Evolutionary conservation across 2,329 filamentous ascomycete genomes (phyloP).

Genomic region (Dactylellina parvicollis): DNA sequence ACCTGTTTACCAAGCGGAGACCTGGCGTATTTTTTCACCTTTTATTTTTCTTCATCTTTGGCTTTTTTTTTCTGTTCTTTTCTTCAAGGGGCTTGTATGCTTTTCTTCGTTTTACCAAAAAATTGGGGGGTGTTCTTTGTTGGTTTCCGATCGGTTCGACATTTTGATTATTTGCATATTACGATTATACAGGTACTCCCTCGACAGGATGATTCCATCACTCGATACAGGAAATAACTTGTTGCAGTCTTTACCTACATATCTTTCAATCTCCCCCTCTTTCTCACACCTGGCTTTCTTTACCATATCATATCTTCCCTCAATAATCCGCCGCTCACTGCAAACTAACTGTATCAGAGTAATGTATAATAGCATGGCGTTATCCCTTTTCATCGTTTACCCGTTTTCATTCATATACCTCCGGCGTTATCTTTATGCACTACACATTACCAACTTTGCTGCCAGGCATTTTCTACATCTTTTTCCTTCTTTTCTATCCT

Average conservation of each 20-base stretch:
- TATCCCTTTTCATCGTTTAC: conserved; percentile 4
- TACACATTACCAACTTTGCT: not conserved
- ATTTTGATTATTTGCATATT: conserved; percentile 24
- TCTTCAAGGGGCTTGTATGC: not conserved
- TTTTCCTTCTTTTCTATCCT: not conserved
- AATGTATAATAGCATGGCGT: conserved; percentile 52
- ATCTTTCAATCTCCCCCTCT: not conserved
- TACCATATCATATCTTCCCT: not conserved
- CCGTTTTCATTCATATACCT: conserved; percentile 37
- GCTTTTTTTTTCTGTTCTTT: not conserved
- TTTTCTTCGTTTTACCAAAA: not conserved
- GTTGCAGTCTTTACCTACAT: conserved; percentile 27
- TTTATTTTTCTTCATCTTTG: conserved; percentile 11
- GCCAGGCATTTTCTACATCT: not conserved
- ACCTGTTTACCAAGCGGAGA: conserved; percentile 46
- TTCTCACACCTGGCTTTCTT: not conserved
- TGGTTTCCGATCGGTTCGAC: conserved; percentile 1
- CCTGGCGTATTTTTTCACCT: conserved; percentile 29
- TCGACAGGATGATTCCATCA: conserved; percentile 27
- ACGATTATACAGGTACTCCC: conserved; percentile 26
- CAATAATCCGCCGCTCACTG: conserved; percentile 21
- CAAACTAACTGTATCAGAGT: conserved; percentile 48
- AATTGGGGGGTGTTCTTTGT: not conserved
- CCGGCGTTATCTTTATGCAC: conserved; percentile 19
- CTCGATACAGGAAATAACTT: conserved; percentile 48